Conservation (phyloP, 495 filamentous ascomycete species). For the Neurospora sublineolata region DNA sequence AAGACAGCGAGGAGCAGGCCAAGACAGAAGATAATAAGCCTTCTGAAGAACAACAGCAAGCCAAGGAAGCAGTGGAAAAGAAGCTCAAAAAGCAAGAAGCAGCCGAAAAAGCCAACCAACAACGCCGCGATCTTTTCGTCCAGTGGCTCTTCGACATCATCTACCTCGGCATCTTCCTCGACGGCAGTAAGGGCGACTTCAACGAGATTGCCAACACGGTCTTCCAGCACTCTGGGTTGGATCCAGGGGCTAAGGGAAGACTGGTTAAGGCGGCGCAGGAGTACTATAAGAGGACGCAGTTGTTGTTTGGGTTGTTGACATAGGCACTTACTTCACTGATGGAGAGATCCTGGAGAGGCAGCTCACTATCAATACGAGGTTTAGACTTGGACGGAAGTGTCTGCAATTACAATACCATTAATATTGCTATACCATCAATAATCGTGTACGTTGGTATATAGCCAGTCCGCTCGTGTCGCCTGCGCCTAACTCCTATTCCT, state of each 20-base stretch:
- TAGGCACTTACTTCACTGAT: not conserved
- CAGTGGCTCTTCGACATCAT: conserved; percentile 72
- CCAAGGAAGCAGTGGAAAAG: conserved; percentile 2
- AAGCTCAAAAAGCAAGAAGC: not conserved
- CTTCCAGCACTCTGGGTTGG: conserved; percentile 34
- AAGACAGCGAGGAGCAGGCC: conserved; percentile 27
- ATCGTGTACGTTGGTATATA: not conserved
- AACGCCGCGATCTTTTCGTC: conserved; percentile 43
- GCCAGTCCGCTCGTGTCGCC: not conserved
- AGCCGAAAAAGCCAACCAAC: conserved; percentile 9
- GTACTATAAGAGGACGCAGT: conserved; percentile 69
- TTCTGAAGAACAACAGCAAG: conserved; percentile 7
- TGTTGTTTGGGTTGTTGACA: conserved; percentile 53
- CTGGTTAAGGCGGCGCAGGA: conserved; percentile 50
- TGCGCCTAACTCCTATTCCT: not conserved
- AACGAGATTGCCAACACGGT: conserved; percentile 35
- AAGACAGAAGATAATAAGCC: not conserved
- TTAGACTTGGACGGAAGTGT: too few relatives aligned
- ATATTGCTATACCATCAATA: not conserved
- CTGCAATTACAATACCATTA: not conserved
- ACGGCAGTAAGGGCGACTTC: conserved; percentile 26
- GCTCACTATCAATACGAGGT: too few relatives aligned
- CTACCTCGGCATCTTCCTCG: conserved; percentile 46
- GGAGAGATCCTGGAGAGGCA: too few relatives aligned
- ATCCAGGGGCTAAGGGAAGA: conserved; percentile 31